phyloP scores from a whole-genome alignment of 129 eudicot species.

The Gnaphalium uliginosum region DNA sequence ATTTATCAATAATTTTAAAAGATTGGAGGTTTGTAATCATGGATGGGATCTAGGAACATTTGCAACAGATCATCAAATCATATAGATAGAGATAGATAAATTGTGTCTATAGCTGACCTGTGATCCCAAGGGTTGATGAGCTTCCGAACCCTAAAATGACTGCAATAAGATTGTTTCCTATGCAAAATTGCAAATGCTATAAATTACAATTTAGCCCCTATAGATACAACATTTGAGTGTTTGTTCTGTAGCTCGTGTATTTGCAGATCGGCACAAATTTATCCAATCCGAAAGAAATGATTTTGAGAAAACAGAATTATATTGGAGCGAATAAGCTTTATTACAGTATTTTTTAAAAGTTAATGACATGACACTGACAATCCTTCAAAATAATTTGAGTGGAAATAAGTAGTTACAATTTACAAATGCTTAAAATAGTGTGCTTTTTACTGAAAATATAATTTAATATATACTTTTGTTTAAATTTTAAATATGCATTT shows the following conservation, averaged over 20 bases:
- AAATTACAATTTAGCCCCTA: background rate
- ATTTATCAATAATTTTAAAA: slow-evolving; percentile 31
- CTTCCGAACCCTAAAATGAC: slow-evolving; percentile 8
- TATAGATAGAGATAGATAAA: background rate
- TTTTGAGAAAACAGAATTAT: too few relatives aligned
- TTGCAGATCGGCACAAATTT: too few relatives aligned
- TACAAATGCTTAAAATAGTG: too few relatives aligned
- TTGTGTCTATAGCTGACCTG: background rate
- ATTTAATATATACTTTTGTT: too few relatives aligned
- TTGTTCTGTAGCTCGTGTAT: background rate
- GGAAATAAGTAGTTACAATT: too few relatives aligned
- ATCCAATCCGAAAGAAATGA: too few relatives aligned
- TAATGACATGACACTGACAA: too few relatives aligned
- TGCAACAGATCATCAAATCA: background rate
- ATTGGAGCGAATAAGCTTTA: too few relatives aligned
- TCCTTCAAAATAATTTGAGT: too few relatives aligned
- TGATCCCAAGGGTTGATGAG: background rate
- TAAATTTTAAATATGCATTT: too few relatives aligned
- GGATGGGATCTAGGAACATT: slow-evolving; percentile 33
- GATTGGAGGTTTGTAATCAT: slow-evolving; percentile 64
- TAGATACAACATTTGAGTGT: background rate
- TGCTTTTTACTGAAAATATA: too few relatives aligned
- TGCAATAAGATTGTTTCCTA: background rate
- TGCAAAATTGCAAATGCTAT: background rate
- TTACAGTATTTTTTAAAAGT: too few relatives aligned